These are phyloP conservation scores for Phialocephala subalpina DNA, from an alignment of 2,329 filamentous ascomycete species.

Conservation along the genomic window DNA sequence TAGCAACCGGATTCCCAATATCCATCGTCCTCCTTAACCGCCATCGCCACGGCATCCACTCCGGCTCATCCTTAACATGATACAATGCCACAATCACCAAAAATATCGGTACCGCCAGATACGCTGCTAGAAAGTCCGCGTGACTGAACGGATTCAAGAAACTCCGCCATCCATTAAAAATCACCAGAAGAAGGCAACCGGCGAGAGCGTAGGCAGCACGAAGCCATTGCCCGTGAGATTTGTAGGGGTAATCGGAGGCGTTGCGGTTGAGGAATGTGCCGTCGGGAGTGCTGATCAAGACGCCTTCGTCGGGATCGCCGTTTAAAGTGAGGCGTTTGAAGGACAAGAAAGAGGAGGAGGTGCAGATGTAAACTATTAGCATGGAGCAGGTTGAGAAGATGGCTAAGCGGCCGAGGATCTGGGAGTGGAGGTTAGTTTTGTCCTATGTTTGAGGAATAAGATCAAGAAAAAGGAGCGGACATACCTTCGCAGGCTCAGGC, in stretches of 20 bases:
- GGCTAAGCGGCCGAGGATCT: conserved; percentile 46
- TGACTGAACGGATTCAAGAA: conserved; percentile 26
- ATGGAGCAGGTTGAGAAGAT: conserved; percentile 47
- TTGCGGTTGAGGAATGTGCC: conserved; percentile 19
- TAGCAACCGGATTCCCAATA: conserved; percentile 20
- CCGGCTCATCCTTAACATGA: conserved; percentile 21
- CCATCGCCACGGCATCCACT: conserved; percentile 22
- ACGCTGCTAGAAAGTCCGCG: conserved; percentile 27
- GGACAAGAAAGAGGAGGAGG: conserved; percentile 44
- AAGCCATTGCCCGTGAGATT: conserved; percentile 29
- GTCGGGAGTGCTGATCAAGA: conserved; percentile 13
- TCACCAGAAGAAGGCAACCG: conserved; percentile 22
- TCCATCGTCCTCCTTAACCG: conserved; percentile 16
- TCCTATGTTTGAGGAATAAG: neutral
- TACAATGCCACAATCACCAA: conserved; percentile 12
- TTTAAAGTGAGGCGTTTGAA: conserved; percentile 19
- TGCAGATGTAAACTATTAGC: conserved; percentile 47
- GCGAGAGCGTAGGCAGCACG: conserved; percentile 23
- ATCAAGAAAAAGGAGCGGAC: neutral
- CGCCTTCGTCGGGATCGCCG: conserved; percentile 16
- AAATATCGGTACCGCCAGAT: conserved; percentile 26
- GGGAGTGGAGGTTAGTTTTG: neutral
- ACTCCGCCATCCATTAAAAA: conserved; percentile 31
- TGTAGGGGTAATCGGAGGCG: conserved; percentile 28
- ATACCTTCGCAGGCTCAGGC: conserved; percentile 22